These are phyloP conservation scores for Neonectria hederae DNA, from an alignment of 2,329 filamentous ascomycete species.

Conservation along the genomic window DNA sequence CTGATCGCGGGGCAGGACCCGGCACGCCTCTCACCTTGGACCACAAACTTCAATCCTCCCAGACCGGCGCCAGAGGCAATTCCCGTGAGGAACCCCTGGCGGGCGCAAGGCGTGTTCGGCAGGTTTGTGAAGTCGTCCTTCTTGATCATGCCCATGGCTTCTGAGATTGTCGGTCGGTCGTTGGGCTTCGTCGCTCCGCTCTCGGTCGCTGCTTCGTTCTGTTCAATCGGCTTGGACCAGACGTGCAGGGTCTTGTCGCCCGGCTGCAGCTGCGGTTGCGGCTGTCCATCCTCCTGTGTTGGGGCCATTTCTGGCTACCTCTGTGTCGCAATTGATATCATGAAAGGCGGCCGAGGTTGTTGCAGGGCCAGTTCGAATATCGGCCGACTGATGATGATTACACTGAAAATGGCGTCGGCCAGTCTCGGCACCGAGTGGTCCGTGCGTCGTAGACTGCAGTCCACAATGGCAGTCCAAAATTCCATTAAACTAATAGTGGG, in stretches of 20 bases:
- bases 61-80: slow-evolving; percentile 82
- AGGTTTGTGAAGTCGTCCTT: slow-evolving; percentile 75
- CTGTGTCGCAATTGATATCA: slow-evolving; percentile 39
- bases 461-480: slow-evolving; percentile 24
- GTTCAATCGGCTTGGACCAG: slow-evolving; percentile 49
- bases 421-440: slow-evolving; percentile 26
- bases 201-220: slow-evolving; percentile 32
- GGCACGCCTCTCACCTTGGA: slow-evolving; percentile 70
- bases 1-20: background rate
- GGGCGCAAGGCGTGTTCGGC: slow-evolving; percentile 83
- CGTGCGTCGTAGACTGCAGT: slow-evolving; percentile 27
- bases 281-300: slow-evolving; percentile 41
- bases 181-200: slow-evolving; percentile 34
- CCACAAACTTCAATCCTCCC: slow-evolving; percentile 77
- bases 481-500: slow-evolving; percentile 47
- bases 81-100: slow-evolving; percentile 83
- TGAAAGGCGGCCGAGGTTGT: slow-evolving; percentile 31
- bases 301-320: slow-evolving; percentile 51
- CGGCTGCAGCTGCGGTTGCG: slow-evolving; percentile 22
- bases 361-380: slow-evolving; percentile 28
- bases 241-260: slow-evolving; percentile 48
- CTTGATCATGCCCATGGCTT: slow-evolving; percentile 74
- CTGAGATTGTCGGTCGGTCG: slow-evolving; percentile 55
- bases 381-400: slow-evolving; percentile 38
- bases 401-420: slow-evolving; percentile 35